Percentiles rank a stretch among this genome's conserved stretches.
Conservation (phyloP, 306 rosid species). For the Arachis stenosperma region DNA sequence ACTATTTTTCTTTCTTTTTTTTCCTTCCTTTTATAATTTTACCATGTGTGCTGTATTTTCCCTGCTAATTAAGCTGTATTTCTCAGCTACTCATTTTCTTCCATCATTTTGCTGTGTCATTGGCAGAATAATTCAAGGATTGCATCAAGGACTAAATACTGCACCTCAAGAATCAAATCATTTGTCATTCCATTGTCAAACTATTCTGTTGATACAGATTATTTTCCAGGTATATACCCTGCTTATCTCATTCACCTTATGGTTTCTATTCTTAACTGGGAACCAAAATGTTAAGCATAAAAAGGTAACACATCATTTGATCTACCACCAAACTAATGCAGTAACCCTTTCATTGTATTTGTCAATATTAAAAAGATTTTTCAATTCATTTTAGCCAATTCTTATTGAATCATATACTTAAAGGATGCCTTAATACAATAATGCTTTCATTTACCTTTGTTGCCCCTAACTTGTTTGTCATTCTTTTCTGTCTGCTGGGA, state of each 20-base stretch:
- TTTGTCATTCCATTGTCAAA: slow-evolving; percentile 80
- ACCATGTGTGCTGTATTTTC: not conserved
- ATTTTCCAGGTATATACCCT: slow-evolving; percentile 68
- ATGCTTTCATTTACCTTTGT: not conserved
- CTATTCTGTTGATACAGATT: slow-evolving; percentile 68
- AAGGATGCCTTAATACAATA: not conserved
- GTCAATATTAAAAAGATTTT: slow-evolving; percentile 26
- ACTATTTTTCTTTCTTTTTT: no score
- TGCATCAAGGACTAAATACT: slow-evolving; percentile 82
- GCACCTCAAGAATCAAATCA: slow-evolving; percentile 94
- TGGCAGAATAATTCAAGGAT: slow-evolving; percentile 77
- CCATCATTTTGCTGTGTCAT: slow-evolving; percentile 20
- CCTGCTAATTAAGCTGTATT: slow-evolving; percentile 28
- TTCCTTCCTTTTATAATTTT: not conserved
- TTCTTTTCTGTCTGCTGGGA: slow-evolving; percentile 35
- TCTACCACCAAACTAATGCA: slow-evolving; percentile 1
- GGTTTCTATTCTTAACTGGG: not conserved
- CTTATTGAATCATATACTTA: not conserved
- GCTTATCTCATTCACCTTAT: slow-evolving; percentile 21
- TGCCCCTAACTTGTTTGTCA: slow-evolving; percentile 38
- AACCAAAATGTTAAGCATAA: not conserved
- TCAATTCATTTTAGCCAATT: slow-evolving; percentile 3
- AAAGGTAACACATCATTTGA: not conserved
- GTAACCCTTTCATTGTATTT: slow-evolving; percentile 1
- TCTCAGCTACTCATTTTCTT: slow-evolving; percentile 14